Evolutionary conservation across 305 asterid species (phyloP), one percentile per base, ranked within the genome.

Genomic region (Fraxinus angustifolia): DNA sequence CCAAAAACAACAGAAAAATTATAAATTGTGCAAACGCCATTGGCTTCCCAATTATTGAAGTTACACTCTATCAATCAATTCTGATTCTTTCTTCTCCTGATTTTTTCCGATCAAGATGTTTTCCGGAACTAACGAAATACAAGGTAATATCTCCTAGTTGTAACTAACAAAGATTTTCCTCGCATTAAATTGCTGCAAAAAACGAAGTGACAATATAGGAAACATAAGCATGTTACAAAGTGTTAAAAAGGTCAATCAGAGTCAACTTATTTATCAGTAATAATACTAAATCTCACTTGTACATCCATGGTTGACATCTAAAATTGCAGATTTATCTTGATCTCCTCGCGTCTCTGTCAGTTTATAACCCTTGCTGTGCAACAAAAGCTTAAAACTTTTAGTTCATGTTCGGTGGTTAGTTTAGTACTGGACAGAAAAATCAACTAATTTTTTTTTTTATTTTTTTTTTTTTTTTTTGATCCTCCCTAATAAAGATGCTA

Each of bases 101-200:
- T n/a, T 87, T 88, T 88, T 79, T 76, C 80, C 74, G 65, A 76
- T 28, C n/a, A 14, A 45, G 36, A 58, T 58, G 68, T 17, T 58
- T 19, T 60, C 23, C 10, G 70, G 70, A 60, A 60, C 12, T 21
- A 60, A 19, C 26, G 3, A 53, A 17, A 60, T 60, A 12, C 70
- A 60, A 60, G 16, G 4, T 3, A 60, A 53, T 53, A n/a, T 60
- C 70, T 17, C 68, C 19, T 58, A 58, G 70, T 17, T 58, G 70
- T 58, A 58, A 58, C 70, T 19, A 58, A 21, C 28, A 17, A 58
- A 19, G 30, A 58, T 58, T 23, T 19, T 21, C 73, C 35, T 28
- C 19, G 38, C 73, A 28, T 67, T 26, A 33, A 11, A 67, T 26
- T 67, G 36, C 73, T 67, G 73, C 73, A 67, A 67, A 14, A 26